Evolutionary conservation across 2,329 filamentous ascomycete species (phyloP).

Genomic region (Mollisia scopiformis): DNA sequence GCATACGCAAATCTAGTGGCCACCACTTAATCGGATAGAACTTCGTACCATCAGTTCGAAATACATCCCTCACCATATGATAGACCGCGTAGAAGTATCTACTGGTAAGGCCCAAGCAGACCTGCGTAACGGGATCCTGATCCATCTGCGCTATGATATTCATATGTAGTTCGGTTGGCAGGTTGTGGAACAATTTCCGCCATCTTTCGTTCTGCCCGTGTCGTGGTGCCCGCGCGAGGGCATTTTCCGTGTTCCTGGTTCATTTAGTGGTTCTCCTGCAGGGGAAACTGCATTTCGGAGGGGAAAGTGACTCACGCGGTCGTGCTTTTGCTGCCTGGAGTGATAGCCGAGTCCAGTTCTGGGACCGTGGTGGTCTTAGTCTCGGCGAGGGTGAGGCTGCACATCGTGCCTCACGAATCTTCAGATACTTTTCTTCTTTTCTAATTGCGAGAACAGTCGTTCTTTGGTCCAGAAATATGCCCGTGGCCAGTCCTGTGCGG

Average conservation of each 20-base stretch:
- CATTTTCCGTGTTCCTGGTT: slow-evolving; percentile 8
- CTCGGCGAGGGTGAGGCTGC: slow-evolving; percentile 8
- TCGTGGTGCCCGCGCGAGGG: background rate
- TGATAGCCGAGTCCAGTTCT: background rate
- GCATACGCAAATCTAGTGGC: background rate
- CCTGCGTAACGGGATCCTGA: slow-evolving; percentile 13
- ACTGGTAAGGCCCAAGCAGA: slow-evolving; percentile 5
- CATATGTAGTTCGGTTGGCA: slow-evolving; percentile 4
- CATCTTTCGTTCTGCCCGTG: background rate
- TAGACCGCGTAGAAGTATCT: slow-evolving; percentile 3
- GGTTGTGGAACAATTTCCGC: background rate
- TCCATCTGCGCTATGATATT: slow-evolving; percentile 11
- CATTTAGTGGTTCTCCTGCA: background rate
- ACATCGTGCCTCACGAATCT: background rate
- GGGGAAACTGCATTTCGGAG: background rate
- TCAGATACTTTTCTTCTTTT: background rate
- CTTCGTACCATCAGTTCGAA: background rate
- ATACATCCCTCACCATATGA: slow-evolving; percentile 1
- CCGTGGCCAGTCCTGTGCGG: background rate
- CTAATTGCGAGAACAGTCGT: background rate
- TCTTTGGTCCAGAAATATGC: background rate
- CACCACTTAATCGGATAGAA: background rate
- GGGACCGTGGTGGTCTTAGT: background rate
- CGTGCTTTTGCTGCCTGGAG: slow-evolving; percentile 12
- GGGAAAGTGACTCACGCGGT: slow-evolving; percentile 18